Conservation (phyloP, 1,284 basidiomycete species). For the Ganoderma multipileum region DNA sequence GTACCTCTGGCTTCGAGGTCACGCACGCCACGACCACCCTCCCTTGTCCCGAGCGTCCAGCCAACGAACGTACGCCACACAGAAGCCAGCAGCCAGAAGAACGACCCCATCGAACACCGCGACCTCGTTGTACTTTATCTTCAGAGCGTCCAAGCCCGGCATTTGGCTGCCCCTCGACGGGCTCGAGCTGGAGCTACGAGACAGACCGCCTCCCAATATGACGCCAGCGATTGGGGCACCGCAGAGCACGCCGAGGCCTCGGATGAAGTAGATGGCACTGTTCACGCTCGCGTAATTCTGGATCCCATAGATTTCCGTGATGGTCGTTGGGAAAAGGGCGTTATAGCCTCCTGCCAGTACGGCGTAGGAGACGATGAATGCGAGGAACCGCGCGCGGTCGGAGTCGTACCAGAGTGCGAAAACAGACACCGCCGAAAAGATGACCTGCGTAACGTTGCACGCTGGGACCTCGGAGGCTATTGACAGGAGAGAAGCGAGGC, state of each 20-base stretch:
- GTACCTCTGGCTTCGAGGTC: slow-evolving; percentile 4
- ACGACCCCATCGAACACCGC: slow-evolving; percentile 48
- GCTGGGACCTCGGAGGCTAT: neutral
- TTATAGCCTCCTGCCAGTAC: slow-evolving; percentile 52
- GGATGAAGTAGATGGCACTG: slow-evolving; percentile 49
- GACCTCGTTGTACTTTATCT: slow-evolving; percentile 46
- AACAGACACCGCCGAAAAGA: slow-evolving; percentile 46
- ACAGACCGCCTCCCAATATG: slow-evolving; percentile 46
- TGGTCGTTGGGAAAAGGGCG: slow-evolving; percentile 50
- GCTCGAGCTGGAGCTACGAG: slow-evolving; percentile 25
- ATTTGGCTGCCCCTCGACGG: slow-evolving; percentile 8
- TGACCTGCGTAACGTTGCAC: slow-evolving; percentile 37
- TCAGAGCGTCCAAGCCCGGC: slow-evolving; percentile 32
- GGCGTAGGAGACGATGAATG: slow-evolving; percentile 48
- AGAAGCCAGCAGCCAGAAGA: slow-evolving; percentile 46
- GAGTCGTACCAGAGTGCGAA: slow-evolving; percentile 51
- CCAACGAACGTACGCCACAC: slow-evolving; percentile 40
- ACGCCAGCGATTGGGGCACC: slow-evolving; percentile 51
- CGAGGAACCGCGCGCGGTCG: slow-evolving; percentile 43
- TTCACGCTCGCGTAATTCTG: slow-evolving; percentile 52
- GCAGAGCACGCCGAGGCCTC: slow-evolving; percentile 47
- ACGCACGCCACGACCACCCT: slow-evolving; percentile 41
- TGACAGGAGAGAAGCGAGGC: slow-evolving; percentile 12
- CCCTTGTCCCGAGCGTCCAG: slow-evolving; percentile 47
- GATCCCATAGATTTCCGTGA: slow-evolving; percentile 50